A percentile compares a stretch with the other conserved stretches of the same genome.
phyloP scores from a whole-genome alignment of 2,329 filamentous ascomycete genomes.

The Coniochaeta prunicola region DNA sequence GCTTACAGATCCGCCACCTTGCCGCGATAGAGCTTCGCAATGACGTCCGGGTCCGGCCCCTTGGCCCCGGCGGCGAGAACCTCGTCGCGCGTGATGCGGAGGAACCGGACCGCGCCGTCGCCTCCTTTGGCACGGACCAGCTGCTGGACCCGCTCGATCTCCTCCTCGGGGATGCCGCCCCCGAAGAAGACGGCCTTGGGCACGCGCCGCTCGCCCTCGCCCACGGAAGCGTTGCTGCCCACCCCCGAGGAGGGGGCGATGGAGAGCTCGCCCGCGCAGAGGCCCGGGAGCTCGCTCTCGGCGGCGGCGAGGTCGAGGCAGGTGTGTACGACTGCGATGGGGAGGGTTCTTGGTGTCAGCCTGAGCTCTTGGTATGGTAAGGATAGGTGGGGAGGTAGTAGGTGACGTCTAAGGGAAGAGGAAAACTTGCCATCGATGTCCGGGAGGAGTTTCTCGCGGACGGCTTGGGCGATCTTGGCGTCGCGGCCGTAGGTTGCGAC shows the following conservation, averaged over 20 bases:
- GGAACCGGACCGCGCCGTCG: slow-evolving; percentile 3
- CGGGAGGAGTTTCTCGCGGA: slow-evolving; percentile 8
- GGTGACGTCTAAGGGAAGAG: background rate
- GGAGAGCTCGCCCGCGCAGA: slow-evolving; percentile 92
- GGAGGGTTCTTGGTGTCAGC: too few relatives aligned
- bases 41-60: slow-evolving; percentile 9
- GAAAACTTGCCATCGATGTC: slow-evolving; percentile 8
- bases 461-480: slow-evolving; percentile 10
- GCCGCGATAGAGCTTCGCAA: slow-evolving; percentile 3
- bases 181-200: slow-evolving; percentile 16
- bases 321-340: slow-evolving; percentile 13
- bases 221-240: slow-evolving; percentile 13
- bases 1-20: slow-evolving; percentile 2
- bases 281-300: slow-evolving; percentile 75
- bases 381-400: background rate
- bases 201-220: slow-evolving; percentile 8
- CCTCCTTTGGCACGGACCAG: background rate
- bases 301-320: slow-evolving; percentile 59
- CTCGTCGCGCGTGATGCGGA: slow-evolving; percentile 9
- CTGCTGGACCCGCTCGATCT: slow-evolving; percentile 7
- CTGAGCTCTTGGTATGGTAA: slow-evolving; percentile 29
- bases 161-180: slow-evolving; percentile 13
- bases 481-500: slow-evolving; percentile 10
- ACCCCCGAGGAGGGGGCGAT: slow-evolving; percentile 28
- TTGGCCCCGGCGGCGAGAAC: slow-evolving; percentile 5